Evolutionary conservation across 768 basidiomycete species (phyloP).

Genomic region (Mycena pura): DNA sequence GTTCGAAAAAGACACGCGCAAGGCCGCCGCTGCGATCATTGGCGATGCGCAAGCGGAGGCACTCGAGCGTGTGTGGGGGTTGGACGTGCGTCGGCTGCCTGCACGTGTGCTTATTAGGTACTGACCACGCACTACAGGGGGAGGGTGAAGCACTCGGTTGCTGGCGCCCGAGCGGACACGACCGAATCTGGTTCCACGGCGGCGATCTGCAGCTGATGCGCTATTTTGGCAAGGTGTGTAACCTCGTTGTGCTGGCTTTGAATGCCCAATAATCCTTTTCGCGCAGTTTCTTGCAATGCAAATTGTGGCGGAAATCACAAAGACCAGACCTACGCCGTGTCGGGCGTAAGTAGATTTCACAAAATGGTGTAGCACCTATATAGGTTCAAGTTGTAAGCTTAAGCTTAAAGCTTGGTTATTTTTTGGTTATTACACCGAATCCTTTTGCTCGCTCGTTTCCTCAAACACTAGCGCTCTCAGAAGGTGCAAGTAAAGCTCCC

Average conservation of each 20-base stretch:
- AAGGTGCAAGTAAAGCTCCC: too few species aligned
- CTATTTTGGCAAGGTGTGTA: slow-evolving; percentile 20
- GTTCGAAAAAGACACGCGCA: slow-evolving; percentile 36
- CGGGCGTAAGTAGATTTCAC: too few species aligned
- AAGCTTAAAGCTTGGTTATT: too few species aligned
- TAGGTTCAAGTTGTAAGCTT: too few species aligned
- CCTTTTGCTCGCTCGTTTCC: too few species aligned
- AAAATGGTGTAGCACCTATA: too few species aligned
- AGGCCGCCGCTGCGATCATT: slow-evolving; percentile 1
- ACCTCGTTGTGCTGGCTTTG: not conserved
- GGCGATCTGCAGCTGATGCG: slow-evolving; percentile 26
- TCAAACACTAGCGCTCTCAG: too few species aligned
- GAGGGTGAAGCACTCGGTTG: slow-evolving; percentile 38
- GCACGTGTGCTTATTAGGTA: not conserved
- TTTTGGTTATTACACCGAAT: too few species aligned
- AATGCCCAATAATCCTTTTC: not conserved
- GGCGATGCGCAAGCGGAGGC: slow-evolving; percentile 13
- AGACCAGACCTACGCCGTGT: slow-evolving; percentile 14
- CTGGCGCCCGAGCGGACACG: slow-evolving; percentile 39
- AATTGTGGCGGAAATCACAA: slow-evolving; percentile 21
- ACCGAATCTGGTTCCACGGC: slow-evolving; percentile 24
- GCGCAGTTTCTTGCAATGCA: slow-evolving; percentile 24
- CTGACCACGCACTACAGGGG: not conserved
- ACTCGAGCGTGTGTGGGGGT: slow-evolving; percentile 37
- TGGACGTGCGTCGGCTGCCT: slow-evolving; percentile 20